Base-by-base conservation (phyloP, 2,329 filamentous ascomycete species). In the Pseudogymnoascus verrucosus region DNA sequence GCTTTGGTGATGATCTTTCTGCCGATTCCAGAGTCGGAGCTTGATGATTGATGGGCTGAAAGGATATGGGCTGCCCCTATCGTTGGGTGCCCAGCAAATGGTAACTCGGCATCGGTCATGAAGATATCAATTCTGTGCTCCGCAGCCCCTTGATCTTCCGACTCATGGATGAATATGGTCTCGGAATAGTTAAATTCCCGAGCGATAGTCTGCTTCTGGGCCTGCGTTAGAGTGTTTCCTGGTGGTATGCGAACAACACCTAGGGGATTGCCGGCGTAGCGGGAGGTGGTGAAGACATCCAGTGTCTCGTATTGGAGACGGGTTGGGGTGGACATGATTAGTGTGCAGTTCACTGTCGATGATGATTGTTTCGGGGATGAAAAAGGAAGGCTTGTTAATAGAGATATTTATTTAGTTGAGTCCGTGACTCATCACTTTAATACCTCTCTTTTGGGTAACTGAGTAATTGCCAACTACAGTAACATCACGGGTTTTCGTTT, bases 151-250 rank as follows among this genome's bases (percentile, higher is more conserved):
- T 70, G 66, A 59, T 76, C 74, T 28, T 67, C 62, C 7, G 70
- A 65, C 4, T 73, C 68, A 74, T 87, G 82, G 36, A 87, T 73
- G 69, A 88, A 88, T 57, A 86, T 82, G 0, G 84, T 87, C 73
- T 87, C 84, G 61, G 82, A 85, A 69, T 85, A 81, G 73, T 85
- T 85, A 76, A 88, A 87, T 73, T 88, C 85, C 63, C 78, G 76
- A 47, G 85, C 84, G 65, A 88, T 81, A 66, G 74, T 70, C 70
- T 85, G 83, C 70, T 88, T 87, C 69, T 80, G 78, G 1, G 75
- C 71, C 68, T 83, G 80, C 1, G 78, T 77, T 21, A 86, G 75
- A 12, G 69, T 68, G n/a, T 73, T 68, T 7, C 73, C 73, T 11
- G 75, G 66, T 2, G 82, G 82, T 65, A 87, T 76, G 59, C 78